Evolutionary conservation across 345 rosid genomes (phyloP), one percentile per base, ranked within the genome.

Genomic region (Excoecaria cochinchinensis): DNA sequence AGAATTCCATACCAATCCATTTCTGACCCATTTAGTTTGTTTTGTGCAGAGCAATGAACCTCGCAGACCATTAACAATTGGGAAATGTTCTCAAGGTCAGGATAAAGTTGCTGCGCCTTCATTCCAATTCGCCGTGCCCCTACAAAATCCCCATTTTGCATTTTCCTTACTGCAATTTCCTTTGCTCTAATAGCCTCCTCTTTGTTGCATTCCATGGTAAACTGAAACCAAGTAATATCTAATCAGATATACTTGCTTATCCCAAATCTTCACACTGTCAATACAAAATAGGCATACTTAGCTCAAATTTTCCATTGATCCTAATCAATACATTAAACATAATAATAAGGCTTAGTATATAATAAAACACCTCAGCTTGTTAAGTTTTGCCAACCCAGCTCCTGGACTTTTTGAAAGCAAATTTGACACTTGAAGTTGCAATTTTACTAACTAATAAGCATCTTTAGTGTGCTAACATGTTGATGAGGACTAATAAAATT

Each of bases 1-100:
- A 95, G 98, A 81, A 95, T 81, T 38, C 87, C 87, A 73, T 95
- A 95, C 99, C 99, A 95, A 78, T 95, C 92, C 78, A 58, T 81
- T 58, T 89, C 94, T 36, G 87, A 79, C 66, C 89, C 93, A 51
- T 73, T 69, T 57, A 86, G 52, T 81, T 82, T 92, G 19, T 70
- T 71, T 69, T 87, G 84, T 1, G 95, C 91, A 72, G 90, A 79
- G 48, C 78, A 83, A 74, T 91, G 99, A 55, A 93, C 97, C 63
- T 93, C 87, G 60, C 98, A 95, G 1, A 91, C 90, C 16, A 89
- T 82, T 48, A 95, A 51, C 86, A 95, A 64, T 46, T 86, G 90
- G 16, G 91, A 78, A 62, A 93, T 75, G 72, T 88, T 89, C 46
- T 92, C 96, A 46, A 90, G 88, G 67, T 75, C 88, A 4, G 93